Evolutionary conservation across 139 green algal genomes (phyloP).

Genomic region (Chlorella vulgaris): DNA sequence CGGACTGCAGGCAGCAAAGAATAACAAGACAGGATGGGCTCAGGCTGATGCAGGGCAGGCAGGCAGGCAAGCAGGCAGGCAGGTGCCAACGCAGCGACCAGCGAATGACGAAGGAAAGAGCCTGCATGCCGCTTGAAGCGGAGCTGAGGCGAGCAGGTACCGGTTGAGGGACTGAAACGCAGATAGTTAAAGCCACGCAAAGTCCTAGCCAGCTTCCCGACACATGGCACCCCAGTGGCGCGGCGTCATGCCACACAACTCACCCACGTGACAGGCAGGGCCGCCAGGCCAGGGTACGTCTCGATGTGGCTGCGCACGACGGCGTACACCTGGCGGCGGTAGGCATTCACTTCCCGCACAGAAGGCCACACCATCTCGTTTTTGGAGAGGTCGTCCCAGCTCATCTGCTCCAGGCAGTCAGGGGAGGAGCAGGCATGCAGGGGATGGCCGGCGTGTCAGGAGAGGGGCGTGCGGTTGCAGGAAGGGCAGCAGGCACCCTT

Average conservation of each 20-base stretch:
- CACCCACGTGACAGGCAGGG: conserved; percentile 34
- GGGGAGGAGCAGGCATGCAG: no score
- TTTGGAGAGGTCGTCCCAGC: conserved; percentile 73
- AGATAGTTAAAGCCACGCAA: no score
- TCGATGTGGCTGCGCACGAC: conserved; percentile 40
- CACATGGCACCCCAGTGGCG: no score
- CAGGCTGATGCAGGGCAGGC: neutral
- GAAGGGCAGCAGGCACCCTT: no score
- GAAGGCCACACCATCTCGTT: conserved; percentile 77
- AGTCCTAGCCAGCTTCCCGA: no score
- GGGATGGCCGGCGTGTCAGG: no score
- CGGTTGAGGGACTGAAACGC: no score
- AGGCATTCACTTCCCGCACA: conserved; percentile 56
- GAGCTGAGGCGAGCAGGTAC: no score
- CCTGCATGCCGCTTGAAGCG: no score
- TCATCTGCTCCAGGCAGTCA: neutral
- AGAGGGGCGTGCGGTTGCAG: no score
- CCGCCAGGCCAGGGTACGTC: conserved; percentile 57
- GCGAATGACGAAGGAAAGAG: no score
- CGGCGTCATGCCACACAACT: neutral
- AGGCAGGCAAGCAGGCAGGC: neutral
- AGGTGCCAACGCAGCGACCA: neutral
- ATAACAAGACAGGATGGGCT: neutral
- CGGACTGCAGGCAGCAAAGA: neutral
- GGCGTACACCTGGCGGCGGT: conserved; percentile 48